Conservation (phyloP, 176 grass and related monocot genomes). For the Sorghum bicolor region DNA sequence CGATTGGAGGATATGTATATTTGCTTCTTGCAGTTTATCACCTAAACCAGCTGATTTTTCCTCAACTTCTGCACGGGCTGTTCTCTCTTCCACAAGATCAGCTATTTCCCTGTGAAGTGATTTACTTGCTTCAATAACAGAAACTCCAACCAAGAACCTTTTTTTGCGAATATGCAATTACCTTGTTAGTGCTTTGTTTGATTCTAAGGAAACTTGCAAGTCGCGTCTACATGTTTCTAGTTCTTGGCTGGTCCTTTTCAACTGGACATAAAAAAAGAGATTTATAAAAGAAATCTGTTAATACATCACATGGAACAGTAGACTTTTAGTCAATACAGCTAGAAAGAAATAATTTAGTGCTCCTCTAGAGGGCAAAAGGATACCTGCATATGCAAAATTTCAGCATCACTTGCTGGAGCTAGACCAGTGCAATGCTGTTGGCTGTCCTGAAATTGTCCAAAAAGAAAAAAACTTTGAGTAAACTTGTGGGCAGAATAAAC, state of each 20-base stretch:
- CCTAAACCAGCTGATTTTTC: constrained; percentile 36
- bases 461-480: neutral
- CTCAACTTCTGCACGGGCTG: constrained; percentile 39
- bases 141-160: neutral
- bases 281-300: neutral
- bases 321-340: constrained; percentile 17
- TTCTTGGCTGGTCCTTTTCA: constrained; percentile 52
- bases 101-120: constrained; percentile 61
- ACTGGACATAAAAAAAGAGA: constrained; percentile 41
- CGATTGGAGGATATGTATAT: constrained; percentile 31
- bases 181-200: constrained; percentile 80
- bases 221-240: constrained; percentile 65
- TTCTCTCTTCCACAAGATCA: constrained; percentile 71
- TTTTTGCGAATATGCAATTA: constrained; percentile 27
- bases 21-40: constrained; percentile 48
- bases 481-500: neutral
- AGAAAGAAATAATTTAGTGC: neutral
- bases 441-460: constrained; percentile 35
- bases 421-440: constrained; percentile 27
- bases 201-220: constrained; percentile 70
- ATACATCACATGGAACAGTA: neutral
- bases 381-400: constrained; percentile 61
- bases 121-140: constrained; percentile 12
- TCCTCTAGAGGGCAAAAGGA: constrained; percentile 7
- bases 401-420: constrained; percentile 34